Percentiles rank a stretch among this genome's conserved stretches.
Conservation (phyloP, 495 filamentous ascomycete species). For the Aspergillus saccharolyticus region DNA sequence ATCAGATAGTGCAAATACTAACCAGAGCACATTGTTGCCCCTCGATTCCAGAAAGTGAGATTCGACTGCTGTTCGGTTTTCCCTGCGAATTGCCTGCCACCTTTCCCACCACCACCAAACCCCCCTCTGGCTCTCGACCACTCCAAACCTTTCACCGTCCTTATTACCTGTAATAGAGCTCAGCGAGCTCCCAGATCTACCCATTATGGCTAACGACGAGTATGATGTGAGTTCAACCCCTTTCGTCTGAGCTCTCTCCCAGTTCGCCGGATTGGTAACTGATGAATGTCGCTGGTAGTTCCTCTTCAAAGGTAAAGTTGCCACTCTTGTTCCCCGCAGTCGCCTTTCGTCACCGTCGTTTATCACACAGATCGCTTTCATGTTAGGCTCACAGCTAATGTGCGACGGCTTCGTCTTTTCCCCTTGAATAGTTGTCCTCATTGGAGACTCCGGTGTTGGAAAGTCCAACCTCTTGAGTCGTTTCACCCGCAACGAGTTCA, state of each 20-base stretch:
- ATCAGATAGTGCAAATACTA: neutral
- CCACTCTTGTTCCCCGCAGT: conserved; percentile 21
- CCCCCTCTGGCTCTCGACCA: conserved; percentile 18
- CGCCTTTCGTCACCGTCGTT: conserved; percentile 5
- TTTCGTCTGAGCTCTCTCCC: neutral
- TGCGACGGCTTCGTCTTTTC: conserved; percentile 7
- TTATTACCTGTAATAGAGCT: conserved; percentile 16
- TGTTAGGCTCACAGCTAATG: conserved; percentile 17
- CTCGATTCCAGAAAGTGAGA: conserved; percentile 7
- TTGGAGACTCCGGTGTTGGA: conserved; percentile 97
- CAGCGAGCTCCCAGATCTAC: conserved; percentile 20
- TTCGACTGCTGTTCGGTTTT: conserved; percentile 12
- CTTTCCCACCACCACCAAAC: conserved; percentile 17
- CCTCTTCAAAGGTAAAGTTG: conserved; percentile 90
- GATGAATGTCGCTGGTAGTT: conserved; percentile 56
- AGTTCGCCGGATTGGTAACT: conserved; percentile 5
- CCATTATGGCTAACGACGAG: conserved; percentile 96
- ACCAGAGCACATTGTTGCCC: neutral
- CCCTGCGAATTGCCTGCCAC: conserved; percentile 4
- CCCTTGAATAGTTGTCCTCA: conserved; percentile 77
- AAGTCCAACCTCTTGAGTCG: conserved; percentile 99
- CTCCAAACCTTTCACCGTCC: conserved; percentile 14
- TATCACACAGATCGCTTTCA: neutral
- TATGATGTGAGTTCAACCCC: conserved; percentile 83
- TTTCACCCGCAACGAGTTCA: conserved; percentile 99